Percentiles rank a stretch among this genome's conserved stretches.
These are phyloP conservation scores for Auxenochlorella pyrenoidosa DNA, from an alignment of 139 green algal genomes.

Conservation along the genomic window DNA sequence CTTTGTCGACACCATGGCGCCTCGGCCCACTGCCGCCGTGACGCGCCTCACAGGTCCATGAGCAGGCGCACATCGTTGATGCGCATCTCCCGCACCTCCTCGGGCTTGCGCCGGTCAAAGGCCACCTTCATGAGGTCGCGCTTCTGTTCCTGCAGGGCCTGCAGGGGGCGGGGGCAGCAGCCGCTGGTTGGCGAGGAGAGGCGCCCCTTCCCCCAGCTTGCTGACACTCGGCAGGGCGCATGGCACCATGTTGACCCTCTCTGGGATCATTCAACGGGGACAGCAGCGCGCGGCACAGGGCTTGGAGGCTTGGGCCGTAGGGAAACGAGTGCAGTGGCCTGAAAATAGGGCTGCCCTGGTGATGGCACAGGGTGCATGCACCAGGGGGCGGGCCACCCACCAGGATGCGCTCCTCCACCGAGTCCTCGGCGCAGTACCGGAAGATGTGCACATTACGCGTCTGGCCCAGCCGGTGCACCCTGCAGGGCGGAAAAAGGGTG, in stretches of 20 bases:
- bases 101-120: slow-evolving; percentile 42
- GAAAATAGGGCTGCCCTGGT: no score
- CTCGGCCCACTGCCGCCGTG: no score
- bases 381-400: neutral
- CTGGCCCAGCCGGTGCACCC: slow-evolving; percentile 90
- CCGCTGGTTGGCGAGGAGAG: neutral
- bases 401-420: slow-evolving; percentile 88
- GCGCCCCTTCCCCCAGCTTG: no score
- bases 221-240: no score
- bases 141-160: slow-evolving; percentile 74
- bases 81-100: slow-evolving; percentile 41
- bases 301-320: no score
- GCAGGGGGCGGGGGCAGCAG: neutral
- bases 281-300: no score
- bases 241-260: no score
- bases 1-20: no score
- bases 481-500: slow-evolving; percentile 82
- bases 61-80: slow-evolving; percentile 69
- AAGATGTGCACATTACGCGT: slow-evolving; percentile 58
- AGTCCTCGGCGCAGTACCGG: slow-evolving; percentile 63
- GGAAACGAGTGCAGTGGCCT: no score
- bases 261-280: no score
- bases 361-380: no score
- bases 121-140: slow-evolving; percentile 49
- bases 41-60: slow-evolving; percentile 68